Evolutionary conservation across 768 basidiomycete genomes (phyloP), one percentile per base, ranked within the genome.

Genomic region (Amanita rubescens): DNA sequence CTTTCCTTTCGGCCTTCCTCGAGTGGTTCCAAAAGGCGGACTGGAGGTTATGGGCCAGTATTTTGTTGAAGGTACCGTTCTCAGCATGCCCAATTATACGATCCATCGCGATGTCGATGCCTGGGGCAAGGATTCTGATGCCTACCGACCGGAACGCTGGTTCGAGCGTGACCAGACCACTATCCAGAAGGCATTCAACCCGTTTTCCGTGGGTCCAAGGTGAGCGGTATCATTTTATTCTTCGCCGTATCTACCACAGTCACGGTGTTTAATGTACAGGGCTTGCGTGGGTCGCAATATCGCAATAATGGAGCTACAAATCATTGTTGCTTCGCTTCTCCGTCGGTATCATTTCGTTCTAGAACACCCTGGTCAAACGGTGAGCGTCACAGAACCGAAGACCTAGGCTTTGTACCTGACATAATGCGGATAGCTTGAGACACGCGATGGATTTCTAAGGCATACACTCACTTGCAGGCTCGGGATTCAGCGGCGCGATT

Each of bases 211-310:
- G 55, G 91, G 91, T 2, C 92, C 92, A 14, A 75, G 87, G 84
- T 83, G 61, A 50, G 74, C 69, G 8, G 24, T 37, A 2, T 19
- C 2, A 45, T 43, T 30, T 30, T 8, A 3, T 52, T 19, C 22
- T 44, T 43, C 46, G 49, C 38, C 32, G 35, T n/a, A 37, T 20
- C 30, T 20, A 11, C 35, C 30, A 22, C 49, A 41, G 25, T 56
- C 33, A 53, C 44, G 42, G 53, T n/a, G n/a, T n/a, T n/a, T n/a
- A 53, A 33, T 34, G 34, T 57, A 8, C 8, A 87, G 90, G 44
- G 86, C 82, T 14, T 94, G 92, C 63, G 88, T 94, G 17, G 91
- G 91, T 7, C 77, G 84, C 42, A 93, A 94, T 63, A 70, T 91
- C 35, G 91, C 91, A 3, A 79, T 73, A 56, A 72, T 94, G 72